Evolutionary conservation across 2,329 filamentous ascomycete species (phyloP), one percentile per base, ranked within the genome.

Genomic region (Aspergillus sp.): DNA sequence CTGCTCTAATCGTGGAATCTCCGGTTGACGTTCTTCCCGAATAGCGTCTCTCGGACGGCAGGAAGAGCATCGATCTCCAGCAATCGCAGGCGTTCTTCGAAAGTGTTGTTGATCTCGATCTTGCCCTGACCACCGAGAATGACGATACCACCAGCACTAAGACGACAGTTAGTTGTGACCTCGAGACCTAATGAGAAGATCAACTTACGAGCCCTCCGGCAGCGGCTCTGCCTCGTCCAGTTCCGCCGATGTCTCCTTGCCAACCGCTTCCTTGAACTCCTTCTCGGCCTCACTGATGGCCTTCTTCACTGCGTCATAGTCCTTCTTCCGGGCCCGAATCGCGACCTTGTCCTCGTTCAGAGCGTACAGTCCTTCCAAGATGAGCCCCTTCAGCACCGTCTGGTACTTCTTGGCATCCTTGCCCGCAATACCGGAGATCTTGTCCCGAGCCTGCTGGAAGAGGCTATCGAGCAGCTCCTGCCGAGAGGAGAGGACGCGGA

Each of bases 101-200:
- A 89, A 50, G 94, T 97, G 80, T 99, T 97, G 83, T 97, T 92
- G 74, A 99, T 93, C 67, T 96, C 91, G 71, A 99, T 97, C 82
- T 93, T 97, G 71, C 94, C 94, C 60, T 81, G 81, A 62, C 88
- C 87, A 59, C 92, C 91, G 50, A 96, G 76, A 60, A 99, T 85
- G 53, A 83, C 72, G 53, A 96, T 81, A 65, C 94, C 94, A 55
- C 94, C 94, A 55, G 91, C 82, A 66, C 94, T 97, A 55, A 44
- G 32, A 20, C 16, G 14, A 11, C 17, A 19, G 50, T 60, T 51
- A 64, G 57, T 25, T 48, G 34, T 17, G 19, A 47, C 20, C 3
- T 9, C 40, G 13, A 23, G 40, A 21, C 3, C 9, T 25, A 36
- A 36, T 31, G 36, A 10, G 6, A 38, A 3, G 14, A 4, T 36